phyloP scores from a whole-genome alignment of 2,329 filamentous ascomycete genomes.

The Fusarium sp. region DNA sequence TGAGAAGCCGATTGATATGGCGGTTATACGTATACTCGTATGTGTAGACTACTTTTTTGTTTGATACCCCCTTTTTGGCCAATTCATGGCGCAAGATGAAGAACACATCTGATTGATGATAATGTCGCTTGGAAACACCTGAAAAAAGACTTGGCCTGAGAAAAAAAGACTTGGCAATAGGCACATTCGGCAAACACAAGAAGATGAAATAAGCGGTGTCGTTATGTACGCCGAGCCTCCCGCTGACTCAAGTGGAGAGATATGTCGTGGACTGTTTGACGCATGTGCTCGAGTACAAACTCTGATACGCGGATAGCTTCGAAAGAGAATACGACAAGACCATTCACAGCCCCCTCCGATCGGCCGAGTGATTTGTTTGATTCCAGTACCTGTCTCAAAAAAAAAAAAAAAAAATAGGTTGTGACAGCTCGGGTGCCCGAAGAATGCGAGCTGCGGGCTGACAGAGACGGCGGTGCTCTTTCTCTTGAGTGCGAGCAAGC shows the following conservation, averaged over 20 bases:
- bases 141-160: neutral
- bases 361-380: neutral
- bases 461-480: slow-evolving; percentile 21
- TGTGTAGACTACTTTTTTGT: slow-evolving; percentile 5
- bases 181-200: neutral
- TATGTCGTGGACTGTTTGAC: neutral
- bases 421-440: slow-evolving; percentile 3
- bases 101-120: neutral
- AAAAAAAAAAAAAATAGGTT: too few species aligned
- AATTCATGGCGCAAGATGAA: neutral
- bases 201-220: neutral
- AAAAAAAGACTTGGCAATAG: neutral
- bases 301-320: neutral
- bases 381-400: neutral
- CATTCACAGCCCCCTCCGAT: neutral
- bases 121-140: neutral
- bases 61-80: slow-evolving; percentile 30
- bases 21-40: neutral
- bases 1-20: neutral
- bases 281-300: neutral
- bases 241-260: neutral
- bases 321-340: neutral
- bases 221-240: neutral
- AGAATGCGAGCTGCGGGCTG: slow-evolving; percentile 18
- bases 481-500: neutral